Base-by-base conservation (phyloP, 306 rosid genomes). In the Cucurbita moschata region DNA sequence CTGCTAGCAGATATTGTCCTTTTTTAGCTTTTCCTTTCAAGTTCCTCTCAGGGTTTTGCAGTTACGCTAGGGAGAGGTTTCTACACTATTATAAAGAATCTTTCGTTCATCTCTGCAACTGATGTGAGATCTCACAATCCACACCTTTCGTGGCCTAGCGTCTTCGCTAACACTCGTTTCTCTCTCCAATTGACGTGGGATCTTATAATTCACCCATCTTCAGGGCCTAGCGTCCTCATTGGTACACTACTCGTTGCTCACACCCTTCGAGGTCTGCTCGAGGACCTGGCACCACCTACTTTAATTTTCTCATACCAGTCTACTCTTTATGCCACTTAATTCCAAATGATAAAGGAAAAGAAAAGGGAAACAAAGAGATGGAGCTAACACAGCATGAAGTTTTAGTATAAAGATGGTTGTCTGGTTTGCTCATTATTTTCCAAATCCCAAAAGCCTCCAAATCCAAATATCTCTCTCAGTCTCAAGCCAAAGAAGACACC, bases 391-490 rank as follows among this genome's bases (percentile, higher is more conserved):
- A 47, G 21, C 57, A 69, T 47, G 74, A 49, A 69, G 74, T 49
- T 63, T 63, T 62, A 69, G 74, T 69, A 49, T 69, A 69, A 69
- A 69, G 74, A 69, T 1, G 59, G 74, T 1, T 68, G 14, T 46
- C 19, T 68, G 73, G 21, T 68, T 46, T 69, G 74, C 46, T 26
- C 55, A 13, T 43, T 10, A 50, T 47, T 69, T 69, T 69, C 44
- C 74, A 69, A 69, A 69, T 12, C 58, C 43, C 74, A 21, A 66
- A 66, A 37, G 7, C 52, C 38, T 57, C 15, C 62, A 9, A 7
- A 9, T 23, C 63, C 21, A 21, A 57, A 19, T 5, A 4, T 35
- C 66, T 60, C 13, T 23, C 71, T 37, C 5, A n/a, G 16, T 64
- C 26, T 9, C 61, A 43, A 40, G 8, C 44, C 44, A 40, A 40